Percentiles rank a stretch among this genome's conserved stretches.
Conservation (phyloP, 169 alveolate species). For the Theileria luwenshuni region DNA sequence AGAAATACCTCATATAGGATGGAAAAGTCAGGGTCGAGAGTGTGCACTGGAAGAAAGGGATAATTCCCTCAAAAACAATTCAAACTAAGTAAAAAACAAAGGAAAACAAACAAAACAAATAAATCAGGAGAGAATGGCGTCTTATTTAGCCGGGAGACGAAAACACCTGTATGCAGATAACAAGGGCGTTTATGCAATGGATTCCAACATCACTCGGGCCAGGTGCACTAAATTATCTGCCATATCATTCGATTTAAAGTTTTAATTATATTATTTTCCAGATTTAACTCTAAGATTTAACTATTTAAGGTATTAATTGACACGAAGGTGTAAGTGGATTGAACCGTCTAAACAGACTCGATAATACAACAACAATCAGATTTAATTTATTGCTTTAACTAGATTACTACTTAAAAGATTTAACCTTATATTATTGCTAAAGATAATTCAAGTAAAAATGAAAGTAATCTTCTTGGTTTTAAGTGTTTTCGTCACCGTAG, state of each 20-base stretch:
- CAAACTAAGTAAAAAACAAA: too few species aligned
- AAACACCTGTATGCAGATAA: conserved; percentile 15
- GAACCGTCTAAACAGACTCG: not conserved
- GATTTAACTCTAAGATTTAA: conserved; percentile 18
- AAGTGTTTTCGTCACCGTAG: not conserved
- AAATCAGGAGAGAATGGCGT: too few species aligned
- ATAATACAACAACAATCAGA: not conserved
- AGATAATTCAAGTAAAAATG: not conserved
- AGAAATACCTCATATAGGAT: too few species aligned
- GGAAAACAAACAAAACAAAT: too few species aligned
- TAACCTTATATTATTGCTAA: too few species aligned
- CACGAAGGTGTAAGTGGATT: conserved; percentile 23
- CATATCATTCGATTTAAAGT: conserved; percentile 11
- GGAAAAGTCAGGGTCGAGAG: too few species aligned
- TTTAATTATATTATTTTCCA: conserved; percentile 9
- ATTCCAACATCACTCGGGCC: conserved; percentile 13
- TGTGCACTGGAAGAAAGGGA: too few species aligned
- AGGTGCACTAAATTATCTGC: conserved; percentile 9
- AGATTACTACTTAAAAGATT: too few species aligned
- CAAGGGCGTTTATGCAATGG: not conserved
- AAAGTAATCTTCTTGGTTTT: not conserved
- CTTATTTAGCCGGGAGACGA: too few species aligned
- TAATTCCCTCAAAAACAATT: too few species aligned
- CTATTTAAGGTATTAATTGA: not conserved
- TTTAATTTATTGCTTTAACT: not conserved